Base-by-base conservation (phyloP, 1,284 basidiomycete genomes). In the Prillingera fragicola region DNA sequence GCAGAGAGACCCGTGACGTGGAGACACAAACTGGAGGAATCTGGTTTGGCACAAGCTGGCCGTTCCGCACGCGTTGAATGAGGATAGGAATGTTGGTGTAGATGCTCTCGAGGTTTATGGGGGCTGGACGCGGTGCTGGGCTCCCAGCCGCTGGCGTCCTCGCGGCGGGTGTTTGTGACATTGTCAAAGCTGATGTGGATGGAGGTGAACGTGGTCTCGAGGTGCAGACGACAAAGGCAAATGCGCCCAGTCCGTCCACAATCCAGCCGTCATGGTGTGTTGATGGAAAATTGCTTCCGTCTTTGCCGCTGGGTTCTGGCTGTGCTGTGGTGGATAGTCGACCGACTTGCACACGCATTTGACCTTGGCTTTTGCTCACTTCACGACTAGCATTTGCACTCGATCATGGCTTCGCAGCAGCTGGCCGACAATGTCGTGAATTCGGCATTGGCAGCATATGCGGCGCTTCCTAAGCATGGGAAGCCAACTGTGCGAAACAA, bases 401-500 rank as follows among this genome's bases (percentile, higher is more conserved):
- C n/a, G n/a, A n/a, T n/a, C n/a, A n/a, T n/a, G n/a, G n/a, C n/a
- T n/a, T n/a, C n/a, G n/a, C n/a, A n/a, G n/a, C n/a, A n/a, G n/a
- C n/a, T n/a, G n/a, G 28, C 43, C 25, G 43, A 55, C 8, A 3
- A 17, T 1, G 50, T 55, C n/a, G 53, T 41, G 3, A 7, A 19
- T 0, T 34, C 41, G 4, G 26, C 45, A 6, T 41, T 41, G 3
- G 37, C 25, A 4, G 41, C 46, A 2, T 72, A 71, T 41, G 44
- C 55, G 2, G 17, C 55, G 0, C 55, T 73, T 1, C 69, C 70
- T 3, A 23, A 48, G 2, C 63, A 65, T 31, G 65, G 65, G 33
- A 72, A 71, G 47, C 73, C 73, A 0, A 38, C 37, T 0, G 49
- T 55, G 3, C 56, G 71, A 6, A 47, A 60, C 15, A 72, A 72